phyloP scores from a whole-genome alignment of 345 rosid species.

The Sonneratia caseolaris region DNA sequence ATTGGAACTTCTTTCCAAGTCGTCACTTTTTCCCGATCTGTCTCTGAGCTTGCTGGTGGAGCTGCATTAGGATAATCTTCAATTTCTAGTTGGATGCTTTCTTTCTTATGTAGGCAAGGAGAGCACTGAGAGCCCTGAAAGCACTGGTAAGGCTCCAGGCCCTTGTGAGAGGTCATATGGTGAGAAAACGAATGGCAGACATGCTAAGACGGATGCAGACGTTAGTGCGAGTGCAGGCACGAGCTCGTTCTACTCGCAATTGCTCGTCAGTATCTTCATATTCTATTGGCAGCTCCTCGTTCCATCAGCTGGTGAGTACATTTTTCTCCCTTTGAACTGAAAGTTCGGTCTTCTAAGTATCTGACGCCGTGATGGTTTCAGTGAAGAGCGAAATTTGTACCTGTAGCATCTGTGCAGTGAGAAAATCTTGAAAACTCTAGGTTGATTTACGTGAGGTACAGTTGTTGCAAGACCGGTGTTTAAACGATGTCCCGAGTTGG shows the following conservation, averaged over 20 bases:
- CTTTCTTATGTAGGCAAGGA: constrained; percentile 53
- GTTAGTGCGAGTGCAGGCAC: constrained; percentile 59
- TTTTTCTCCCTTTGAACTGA: neutral
- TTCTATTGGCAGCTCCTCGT: constrained; percentile 32
- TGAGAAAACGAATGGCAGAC: constrained; percentile 74
- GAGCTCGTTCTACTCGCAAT: constrained; percentile 56
- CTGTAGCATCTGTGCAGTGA: neutral
- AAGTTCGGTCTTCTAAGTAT: too few relatives aligned
- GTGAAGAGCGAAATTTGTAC: neutral
- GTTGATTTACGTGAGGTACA: neutral
- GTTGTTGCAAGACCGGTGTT: neutral
- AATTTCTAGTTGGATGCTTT: too few relatives aligned
- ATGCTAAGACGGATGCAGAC: constrained; percentile 87
- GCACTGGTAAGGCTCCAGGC: constrained; percentile 96
- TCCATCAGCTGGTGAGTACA: constrained; percentile 35
- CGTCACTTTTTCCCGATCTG: neutral
- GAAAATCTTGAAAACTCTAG: neutral
- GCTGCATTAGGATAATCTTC: constrained; percentile 32
- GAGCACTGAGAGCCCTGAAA: constrained; percentile 83
- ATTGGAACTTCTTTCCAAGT: too few relatives aligned
- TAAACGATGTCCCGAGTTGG: neutral
- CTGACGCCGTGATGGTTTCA: too few relatives aligned
- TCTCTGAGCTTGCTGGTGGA: constrained; percentile 86
- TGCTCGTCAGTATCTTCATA: constrained; percentile 39
- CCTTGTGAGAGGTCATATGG: constrained; percentile 80